Conservation (phyloP, 1,284 basidiomycete genomes). For the Porodaedalea pini region DNA sequence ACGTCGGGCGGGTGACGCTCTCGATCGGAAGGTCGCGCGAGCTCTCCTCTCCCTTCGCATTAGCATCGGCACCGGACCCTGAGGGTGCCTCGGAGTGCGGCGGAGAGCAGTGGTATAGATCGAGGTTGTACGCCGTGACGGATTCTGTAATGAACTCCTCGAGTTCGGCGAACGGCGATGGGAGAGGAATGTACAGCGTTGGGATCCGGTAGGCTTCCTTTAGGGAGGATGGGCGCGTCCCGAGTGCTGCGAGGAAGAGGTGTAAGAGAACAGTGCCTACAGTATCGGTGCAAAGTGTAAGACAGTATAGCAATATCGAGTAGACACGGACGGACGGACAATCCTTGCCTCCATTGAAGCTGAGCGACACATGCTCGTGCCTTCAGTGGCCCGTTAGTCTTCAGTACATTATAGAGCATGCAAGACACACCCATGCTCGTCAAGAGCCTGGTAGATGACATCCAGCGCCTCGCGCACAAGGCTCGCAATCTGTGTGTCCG, state of each 20-base stretch:
- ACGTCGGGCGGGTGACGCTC: slow-evolving; percentile 30
- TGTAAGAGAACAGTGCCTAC: slow-evolving; percentile 92
- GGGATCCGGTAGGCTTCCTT: slow-evolving; percentile 50
- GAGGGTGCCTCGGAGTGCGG: slow-evolving; percentile 22
- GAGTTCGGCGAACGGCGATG: slow-evolving; percentile 82
- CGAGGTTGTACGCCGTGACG: slow-evolving; percentile 69
- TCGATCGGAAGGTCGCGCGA: slow-evolving; percentile 25
- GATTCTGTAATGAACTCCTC: slow-evolving; percentile 80
- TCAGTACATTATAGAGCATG: too few species aligned
- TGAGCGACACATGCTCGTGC: slow-evolving; percentile 71
- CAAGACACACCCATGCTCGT: slow-evolving; percentile 80
- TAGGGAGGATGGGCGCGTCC: slow-evolving; percentile 38
- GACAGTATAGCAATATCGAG: background rate
- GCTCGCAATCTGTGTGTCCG: slow-evolving; percentile 50
- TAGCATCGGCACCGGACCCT: background rate
- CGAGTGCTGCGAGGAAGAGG: slow-evolving; percentile 75
- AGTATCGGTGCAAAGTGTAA: background rate
- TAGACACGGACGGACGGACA: slow-evolving; percentile 56
- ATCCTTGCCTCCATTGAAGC: slow-evolving; percentile 98
- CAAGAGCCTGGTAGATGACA: slow-evolving; percentile 74
- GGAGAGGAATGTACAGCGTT: slow-evolving; percentile 86
- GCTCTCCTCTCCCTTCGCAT: too few species aligned
- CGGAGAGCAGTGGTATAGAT: slow-evolving; percentile 63
- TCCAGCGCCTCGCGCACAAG: slow-evolving; percentile 72
- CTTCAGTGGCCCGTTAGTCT: slow-evolving; percentile 33